phyloP scores from a whole-genome alignment of 495 filamentous ascomycete species.

The Sabuloglossum arenarium region DNA sequence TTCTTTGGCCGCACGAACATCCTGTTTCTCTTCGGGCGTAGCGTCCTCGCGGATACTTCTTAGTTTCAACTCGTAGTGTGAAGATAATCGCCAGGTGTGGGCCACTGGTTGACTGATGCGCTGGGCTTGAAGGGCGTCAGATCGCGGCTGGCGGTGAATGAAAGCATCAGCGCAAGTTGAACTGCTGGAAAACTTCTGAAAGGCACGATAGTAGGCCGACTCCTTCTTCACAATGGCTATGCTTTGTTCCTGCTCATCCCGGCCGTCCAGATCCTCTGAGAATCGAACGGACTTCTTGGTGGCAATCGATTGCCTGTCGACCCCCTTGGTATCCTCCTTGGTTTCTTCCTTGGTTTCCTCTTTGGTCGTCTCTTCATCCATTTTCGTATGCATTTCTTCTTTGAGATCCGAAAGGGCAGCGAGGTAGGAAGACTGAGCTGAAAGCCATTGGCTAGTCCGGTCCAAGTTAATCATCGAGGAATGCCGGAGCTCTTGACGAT shows the following conservation, averaged over 20 bases:
- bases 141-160: constrained; percentile 61
- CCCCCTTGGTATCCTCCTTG: not conserved
- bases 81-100: constrained; percentile 41
- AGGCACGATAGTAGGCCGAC: constrained; percentile 81
- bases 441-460: constrained; percentile 64
- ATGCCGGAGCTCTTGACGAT: constrained; percentile 42
- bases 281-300: constrained; percentile 3
- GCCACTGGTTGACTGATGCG: constrained; percentile 28
- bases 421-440: constrained; percentile 58
- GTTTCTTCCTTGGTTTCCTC: not conserved
- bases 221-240: constrained; percentile 23
- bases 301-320: not conserved
- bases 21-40: constrained; percentile 39
- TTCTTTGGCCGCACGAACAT: constrained; percentile 41
- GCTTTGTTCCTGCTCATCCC: not conserved
- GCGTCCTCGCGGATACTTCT: constrained; percentile 18
- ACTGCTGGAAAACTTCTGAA: constrained; percentile 43
- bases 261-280: not conserved
- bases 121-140: constrained; percentile 71
- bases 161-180: constrained; percentile 50
- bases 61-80: constrained; percentile 47
- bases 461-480: constrained; percentile 46
- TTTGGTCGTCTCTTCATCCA: constrained; percentile 13
- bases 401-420: constrained; percentile 34
- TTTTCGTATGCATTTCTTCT: constrained; percentile 27